phyloP scores from a whole-genome alignment of 176 grass and related monocot species.

The Saccharum officinarum region DNA sequence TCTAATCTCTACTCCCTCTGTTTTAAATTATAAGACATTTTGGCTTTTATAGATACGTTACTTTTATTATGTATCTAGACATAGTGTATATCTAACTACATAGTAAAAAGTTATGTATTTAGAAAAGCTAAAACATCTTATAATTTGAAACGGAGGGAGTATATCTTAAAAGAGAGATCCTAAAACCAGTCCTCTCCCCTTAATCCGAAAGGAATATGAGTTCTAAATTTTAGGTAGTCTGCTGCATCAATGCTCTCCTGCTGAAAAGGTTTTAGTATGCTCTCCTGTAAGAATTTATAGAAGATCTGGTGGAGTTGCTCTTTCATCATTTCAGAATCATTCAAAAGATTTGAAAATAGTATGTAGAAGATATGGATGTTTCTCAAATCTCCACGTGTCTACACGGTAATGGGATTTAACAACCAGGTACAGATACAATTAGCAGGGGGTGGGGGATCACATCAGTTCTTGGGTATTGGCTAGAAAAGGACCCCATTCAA shows the following conservation, averaged over 20 bases:
- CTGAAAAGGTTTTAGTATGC: neutral
- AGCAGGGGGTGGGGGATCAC: neutral
- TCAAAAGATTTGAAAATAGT: conserved; percentile 14
- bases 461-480: conserved; percentile 1
- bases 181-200: neutral
- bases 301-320: neutral
- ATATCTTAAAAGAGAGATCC: neutral
- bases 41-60: too few species aligned
- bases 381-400: conserved; percentile 8
- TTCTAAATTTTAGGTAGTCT: neutral
- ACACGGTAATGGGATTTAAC: neutral
- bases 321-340: conserved; percentile 15
- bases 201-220: neutral
- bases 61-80: neutral
- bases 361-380: neutral
- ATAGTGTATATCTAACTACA: too few species aligned
- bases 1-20: too few species aligned
- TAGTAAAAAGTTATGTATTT: too few species aligned
- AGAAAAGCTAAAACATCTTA: too few species aligned
- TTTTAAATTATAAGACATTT: too few species aligned
- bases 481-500: neutral
- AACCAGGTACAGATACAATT: neutral
- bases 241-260: neutral
- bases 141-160: too few species aligned
- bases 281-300: neutral